phyloP scores from a whole-genome alignment of 495 filamentous ascomycete species.

The Cryomyces antarcticus region DNA sequence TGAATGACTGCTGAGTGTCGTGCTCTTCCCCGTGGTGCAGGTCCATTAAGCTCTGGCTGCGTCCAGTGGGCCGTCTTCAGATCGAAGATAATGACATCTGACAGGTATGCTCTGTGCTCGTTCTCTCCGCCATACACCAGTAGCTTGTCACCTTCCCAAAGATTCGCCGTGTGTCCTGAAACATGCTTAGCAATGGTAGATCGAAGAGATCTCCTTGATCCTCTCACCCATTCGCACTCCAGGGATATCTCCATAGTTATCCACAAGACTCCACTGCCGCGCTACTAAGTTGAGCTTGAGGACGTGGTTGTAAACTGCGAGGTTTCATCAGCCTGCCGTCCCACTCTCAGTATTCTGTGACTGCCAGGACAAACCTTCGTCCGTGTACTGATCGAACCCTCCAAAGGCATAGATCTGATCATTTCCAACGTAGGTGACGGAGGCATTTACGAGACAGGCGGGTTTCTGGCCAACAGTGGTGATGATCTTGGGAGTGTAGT shows the following conservation, averaged over 20 bases:
- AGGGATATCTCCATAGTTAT: slow-evolving; percentile 97
- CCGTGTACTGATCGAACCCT: slow-evolving; percentile 97
- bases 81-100: slow-evolving; percentile 90
- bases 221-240: slow-evolving; percentile 85
- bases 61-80: slow-evolving; percentile 85
- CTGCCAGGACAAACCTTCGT: slow-evolving; percentile 39
- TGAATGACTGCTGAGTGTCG: slow-evolving; percentile 86
- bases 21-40: slow-evolving; percentile 69
- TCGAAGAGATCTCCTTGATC: not conserved
- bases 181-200: not conserved
- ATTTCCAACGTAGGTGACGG: slow-evolving; percentile 88
- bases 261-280: slow-evolving; percentile 82
- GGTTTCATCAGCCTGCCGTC: not conserved
- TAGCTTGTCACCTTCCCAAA: slow-evolving; percentile 85
- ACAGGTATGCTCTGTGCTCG: slow-evolving; percentile 85
- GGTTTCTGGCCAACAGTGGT: slow-evolving; percentile 60
- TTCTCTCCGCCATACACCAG: slow-evolving; percentile 95
- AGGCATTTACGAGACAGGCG: slow-evolving; percentile 91
- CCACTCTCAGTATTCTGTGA: not conserved
- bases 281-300: slow-evolving; percentile 66
- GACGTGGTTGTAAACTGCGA: slow-evolving; percentile 86
- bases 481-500: slow-evolving; percentile 62
- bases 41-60: slow-evolving; percentile 66
- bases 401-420: slow-evolving; percentile 96
- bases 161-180: slow-evolving; percentile 78